Conservation (phyloP, 805 yeast genomes). For the Priceomyces carsonii region DNA sequence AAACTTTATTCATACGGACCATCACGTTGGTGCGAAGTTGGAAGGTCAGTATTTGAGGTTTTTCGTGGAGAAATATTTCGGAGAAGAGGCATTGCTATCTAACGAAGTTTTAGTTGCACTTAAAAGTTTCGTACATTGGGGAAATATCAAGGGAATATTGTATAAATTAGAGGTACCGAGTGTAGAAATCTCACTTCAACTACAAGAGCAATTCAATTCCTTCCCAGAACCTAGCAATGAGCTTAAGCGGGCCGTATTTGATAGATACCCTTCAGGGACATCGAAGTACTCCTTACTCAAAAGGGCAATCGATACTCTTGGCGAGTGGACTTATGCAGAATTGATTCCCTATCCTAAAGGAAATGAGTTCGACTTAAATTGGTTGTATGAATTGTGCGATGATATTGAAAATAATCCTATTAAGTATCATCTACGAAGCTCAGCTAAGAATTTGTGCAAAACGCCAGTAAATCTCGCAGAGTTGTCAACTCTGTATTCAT, state of each 20-base stretch:
- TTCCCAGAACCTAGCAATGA: slow-evolving; percentile 46
- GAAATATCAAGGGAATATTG: slow-evolving; percentile 49
- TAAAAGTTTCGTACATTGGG: slow-evolving; percentile 57
- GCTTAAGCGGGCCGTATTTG: slow-evolving; percentile 39
- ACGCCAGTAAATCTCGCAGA: slow-evolving; percentile 38
- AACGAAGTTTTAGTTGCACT: slow-evolving; percentile 47
- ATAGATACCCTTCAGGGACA: slow-evolving; percentile 55
- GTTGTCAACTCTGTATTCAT: slow-evolving; percentile 21
- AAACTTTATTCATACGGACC: slow-evolving; percentile 57
- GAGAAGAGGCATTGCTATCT: slow-evolving; percentile 38
- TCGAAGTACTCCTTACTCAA: slow-evolving; percentile 46
- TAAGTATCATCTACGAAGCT: slow-evolving; percentile 47
- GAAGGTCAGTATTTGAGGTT: slow-evolving; percentile 47
- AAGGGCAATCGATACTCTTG: slow-evolving; percentile 34
- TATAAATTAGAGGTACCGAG: slow-evolving; percentile 41
- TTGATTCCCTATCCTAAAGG: slow-evolving; percentile 37
- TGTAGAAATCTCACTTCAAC: slow-evolving; percentile 30
- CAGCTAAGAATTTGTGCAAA: slow-evolving; percentile 30
- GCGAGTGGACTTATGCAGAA: slow-evolving; percentile 38
- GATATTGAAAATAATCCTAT: slow-evolving; percentile 50
- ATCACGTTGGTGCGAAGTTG: slow-evolving; percentile 50
- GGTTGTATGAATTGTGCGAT: slow-evolving; percentile 42
- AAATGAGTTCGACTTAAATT: slow-evolving; percentile 24
- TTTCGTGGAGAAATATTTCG: slow-evolving; percentile 40
- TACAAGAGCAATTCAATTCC: slow-evolving; percentile 27